Evolutionary conservation across 257 asterid species (phyloP).

Genomic region (Solanum chmielewskii): DNA sequence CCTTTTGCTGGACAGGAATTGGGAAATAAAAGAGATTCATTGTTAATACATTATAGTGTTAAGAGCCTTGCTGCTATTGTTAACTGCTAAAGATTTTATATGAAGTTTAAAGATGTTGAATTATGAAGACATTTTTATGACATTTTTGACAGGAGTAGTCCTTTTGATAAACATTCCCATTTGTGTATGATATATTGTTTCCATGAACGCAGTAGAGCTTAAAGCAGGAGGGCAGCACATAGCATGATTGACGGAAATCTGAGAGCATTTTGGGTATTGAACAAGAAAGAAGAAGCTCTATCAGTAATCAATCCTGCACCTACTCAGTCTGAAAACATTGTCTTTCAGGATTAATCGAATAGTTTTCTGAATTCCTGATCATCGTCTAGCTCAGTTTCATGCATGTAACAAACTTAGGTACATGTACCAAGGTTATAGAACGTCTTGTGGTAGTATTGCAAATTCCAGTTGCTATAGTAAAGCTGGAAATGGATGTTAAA

Average conservation of each 20-base stretch:
- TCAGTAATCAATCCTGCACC: neutral
- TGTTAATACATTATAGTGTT: neutral
- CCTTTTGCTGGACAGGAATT: neutral
- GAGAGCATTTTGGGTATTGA: neutral
- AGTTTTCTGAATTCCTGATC: neutral
- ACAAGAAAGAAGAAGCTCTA: neutral
- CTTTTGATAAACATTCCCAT: neutral
- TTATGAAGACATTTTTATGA: neutral
- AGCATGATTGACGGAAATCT: neutral
- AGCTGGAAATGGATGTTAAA: neutral
- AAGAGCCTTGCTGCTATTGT: neutral
- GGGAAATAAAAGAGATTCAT: neutral
- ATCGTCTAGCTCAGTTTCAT: neutral
- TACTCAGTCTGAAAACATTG: neutral
- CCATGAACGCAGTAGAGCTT: neutral
- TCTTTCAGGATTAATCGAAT: neutral
- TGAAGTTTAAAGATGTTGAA: neutral
- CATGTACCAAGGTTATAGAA: neutral
- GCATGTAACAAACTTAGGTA: neutral
- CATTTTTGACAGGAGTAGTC: neutral
- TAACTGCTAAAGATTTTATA: neutral
- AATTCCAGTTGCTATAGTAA: neutral
- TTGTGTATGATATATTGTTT: neutral
- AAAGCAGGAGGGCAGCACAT: neutral
- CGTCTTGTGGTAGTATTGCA: neutral